These are phyloP conservation scores for Wickerhamiella slavikovae DNA, from an alignment of 805 yeast genomes.

Conservation along the genomic window DNA sequence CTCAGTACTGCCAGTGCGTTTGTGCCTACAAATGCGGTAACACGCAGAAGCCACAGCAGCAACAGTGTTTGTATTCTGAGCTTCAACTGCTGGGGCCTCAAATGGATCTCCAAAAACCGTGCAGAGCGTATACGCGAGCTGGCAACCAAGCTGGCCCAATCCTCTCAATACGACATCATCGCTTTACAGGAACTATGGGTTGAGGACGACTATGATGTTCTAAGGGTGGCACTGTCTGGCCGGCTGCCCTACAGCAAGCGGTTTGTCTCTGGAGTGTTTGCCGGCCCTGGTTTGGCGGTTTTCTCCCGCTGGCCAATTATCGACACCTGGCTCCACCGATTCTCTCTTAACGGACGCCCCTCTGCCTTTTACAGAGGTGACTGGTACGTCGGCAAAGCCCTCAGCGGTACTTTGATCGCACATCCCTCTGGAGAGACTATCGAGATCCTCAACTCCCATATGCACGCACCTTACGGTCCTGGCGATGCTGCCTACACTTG, in stretches of 20 bases:
- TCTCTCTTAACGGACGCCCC: conserved; percentile 86
- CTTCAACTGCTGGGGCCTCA: conserved; percentile 49
- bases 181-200: conserved; percentile 96
- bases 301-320: conserved; percentile 69
- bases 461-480: conserved; percentile 88
- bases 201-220: conserved; percentile 56
- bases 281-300: conserved; percentile 87
- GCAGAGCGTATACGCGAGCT: conserved; percentile 47
- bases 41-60: no score
- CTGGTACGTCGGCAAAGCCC: conserved; percentile 89
- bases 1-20: neutral
- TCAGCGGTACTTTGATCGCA: conserved; percentile 49
- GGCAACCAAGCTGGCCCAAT: conserved; percentile 35
- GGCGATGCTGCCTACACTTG: conserved; percentile 85
- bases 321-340: conserved; percentile 57
- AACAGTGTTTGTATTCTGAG: conserved; percentile 21
- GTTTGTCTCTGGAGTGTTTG: conserved; percentile 63
- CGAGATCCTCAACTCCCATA: conserved; percentile 74
- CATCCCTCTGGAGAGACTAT: conserved; percentile 30
- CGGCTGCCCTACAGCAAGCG: conserved; percentile 44
- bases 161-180: conserved; percentile 42
- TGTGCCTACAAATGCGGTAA: no score
- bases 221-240: conserved; percentile 25
- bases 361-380: conserved; percentile 89
- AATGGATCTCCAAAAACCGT: conserved; percentile 57